Conservation (phyloP, 345 rosid genomes). For the Populus euphratica region DNA sequence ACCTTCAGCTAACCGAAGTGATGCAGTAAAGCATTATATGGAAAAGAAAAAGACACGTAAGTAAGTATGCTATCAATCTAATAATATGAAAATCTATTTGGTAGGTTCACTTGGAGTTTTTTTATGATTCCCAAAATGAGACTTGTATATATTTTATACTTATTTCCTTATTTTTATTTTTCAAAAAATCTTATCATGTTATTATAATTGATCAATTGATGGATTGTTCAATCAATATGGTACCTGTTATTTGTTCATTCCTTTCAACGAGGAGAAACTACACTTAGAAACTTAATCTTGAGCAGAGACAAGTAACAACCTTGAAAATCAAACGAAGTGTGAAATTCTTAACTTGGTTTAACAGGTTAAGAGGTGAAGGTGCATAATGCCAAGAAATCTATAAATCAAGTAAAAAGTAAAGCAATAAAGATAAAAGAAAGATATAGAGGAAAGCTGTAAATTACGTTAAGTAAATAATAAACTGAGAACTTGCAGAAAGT, state of each 20-base stretch:
- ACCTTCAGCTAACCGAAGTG: constrained; percentile 55
- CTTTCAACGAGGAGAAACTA: background rate
- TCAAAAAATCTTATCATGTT: background rate
- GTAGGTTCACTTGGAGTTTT: background rate
- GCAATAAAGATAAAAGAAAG: background rate
- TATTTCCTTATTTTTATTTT: background rate
- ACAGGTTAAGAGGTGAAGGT: background rate
- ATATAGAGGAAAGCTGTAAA: too few species aligned
- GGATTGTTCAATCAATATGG: too few species aligned
- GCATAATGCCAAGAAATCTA: background rate
- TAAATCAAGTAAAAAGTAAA: background rate
- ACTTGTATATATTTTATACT: background rate
- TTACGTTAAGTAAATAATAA: too few species aligned
- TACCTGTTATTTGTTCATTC: too few species aligned
- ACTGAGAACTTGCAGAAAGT: too few species aligned
- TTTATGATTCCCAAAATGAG: background rate
- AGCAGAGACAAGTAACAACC: background rate
- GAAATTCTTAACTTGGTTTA: too few species aligned
- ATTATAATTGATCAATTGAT: too few species aligned
- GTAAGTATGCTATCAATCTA: constrained; percentile 41
- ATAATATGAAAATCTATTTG: background rate
- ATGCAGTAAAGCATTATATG: constrained; percentile 92
- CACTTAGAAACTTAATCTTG: background rate
- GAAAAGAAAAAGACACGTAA: constrained; percentile 92
- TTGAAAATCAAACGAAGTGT: too few species aligned